Evolutionary conservation across 106 monocot species (phyloP).

Genomic region (Vanilla planifolia): DNA sequence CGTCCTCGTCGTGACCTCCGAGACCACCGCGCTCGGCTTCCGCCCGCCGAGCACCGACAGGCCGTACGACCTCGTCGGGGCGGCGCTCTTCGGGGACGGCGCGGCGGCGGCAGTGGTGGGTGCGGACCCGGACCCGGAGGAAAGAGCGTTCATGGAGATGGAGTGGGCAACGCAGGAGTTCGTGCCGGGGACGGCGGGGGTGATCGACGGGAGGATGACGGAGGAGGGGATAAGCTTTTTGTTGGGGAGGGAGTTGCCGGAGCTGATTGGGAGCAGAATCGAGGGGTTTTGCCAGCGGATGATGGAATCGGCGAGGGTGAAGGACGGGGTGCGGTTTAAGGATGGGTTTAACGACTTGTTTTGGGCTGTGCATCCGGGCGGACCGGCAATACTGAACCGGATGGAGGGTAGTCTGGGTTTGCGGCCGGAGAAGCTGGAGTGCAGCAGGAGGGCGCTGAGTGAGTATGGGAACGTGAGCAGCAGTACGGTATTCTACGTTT

Average conservation of each 20-base stretch:
- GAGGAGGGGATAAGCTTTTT: constrained; percentile 75
- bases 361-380: constrained; percentile 90
- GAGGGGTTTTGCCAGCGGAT: constrained; percentile 51
- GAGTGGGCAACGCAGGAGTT: constrained; percentile 48
- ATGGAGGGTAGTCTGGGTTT: constrained; percentile 52
- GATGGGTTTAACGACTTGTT: constrained; percentile 57
- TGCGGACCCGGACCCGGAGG: constrained; percentile 23
- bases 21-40: constrained; percentile 72
- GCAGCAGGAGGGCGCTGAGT: constrained; percentile 57
- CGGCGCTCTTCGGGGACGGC: constrained; percentile 81
- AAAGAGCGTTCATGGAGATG: constrained; percentile 51
- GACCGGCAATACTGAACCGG: constrained; percentile 76
- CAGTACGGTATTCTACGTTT: constrained; percentile 69
- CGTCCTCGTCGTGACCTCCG: constrained; percentile 62
- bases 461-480: constrained; percentile 87
- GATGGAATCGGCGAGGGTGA: constrained; percentile 8
- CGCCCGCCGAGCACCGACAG: constrained; percentile 54
- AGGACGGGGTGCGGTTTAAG: no score
- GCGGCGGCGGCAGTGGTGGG: constrained; percentile 68
- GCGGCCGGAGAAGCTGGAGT: constrained; percentile 52
- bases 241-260: constrained; percentile 67
- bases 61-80: constrained; percentile 81
- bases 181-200: constrained; percentile 45
- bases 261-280: constrained; percentile 49
- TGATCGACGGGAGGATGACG: constrained; percentile 54